Evolutionary conservation across 352 stramenopile species (phyloP), one percentile per base, ranked within the genome.

Genomic region (Detonula confervacea): DNA sequence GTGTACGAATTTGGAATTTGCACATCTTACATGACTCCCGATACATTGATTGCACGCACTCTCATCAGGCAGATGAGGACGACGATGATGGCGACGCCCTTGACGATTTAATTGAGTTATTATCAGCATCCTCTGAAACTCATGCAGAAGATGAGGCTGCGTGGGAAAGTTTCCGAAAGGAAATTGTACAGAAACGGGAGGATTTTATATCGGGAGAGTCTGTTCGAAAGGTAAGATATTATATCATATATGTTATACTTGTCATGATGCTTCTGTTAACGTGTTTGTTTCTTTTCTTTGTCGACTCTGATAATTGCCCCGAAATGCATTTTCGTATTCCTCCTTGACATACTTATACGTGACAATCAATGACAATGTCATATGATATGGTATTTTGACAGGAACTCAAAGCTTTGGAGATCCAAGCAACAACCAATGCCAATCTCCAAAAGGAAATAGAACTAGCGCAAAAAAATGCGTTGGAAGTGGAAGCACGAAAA

Each of bases 131-230:
- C 20, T 81, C 70, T 5, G 77, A 84, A 67, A 74, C 25, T 24
- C 66, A 88, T 63, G 60, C 22, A 18, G 84, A 91, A 66, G 84
- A 90, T 63, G 76, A 87, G n/a, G 63, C 68, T n/a, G 71, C 76
- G 22, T 91, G 86, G 86, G 33, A 71, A 33, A 62, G 51, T 22
- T 82, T 92, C 11, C 73, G 52, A 30, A 27, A 81, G 18, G 70
- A 90, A 51, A 81, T 92, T 44, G 57, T 62, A 25, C 37, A 59
- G 37, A 56, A 55, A 52, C 42, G 68, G 25, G 24, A 68, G 20
- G 68, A 83, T 12, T 76, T 71, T 72, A 44, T 66, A 20, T 35
- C 54, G 46, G 70, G 51, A 49, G 77, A 77, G 20, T 25, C 55
- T 49, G 33, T 37, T 9, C 57, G 47, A 9, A 76, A 73, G 71